phyloP scores from a whole-genome alignment of 345 rosid genomes.

The Mallotus nudiflorus region DNA sequence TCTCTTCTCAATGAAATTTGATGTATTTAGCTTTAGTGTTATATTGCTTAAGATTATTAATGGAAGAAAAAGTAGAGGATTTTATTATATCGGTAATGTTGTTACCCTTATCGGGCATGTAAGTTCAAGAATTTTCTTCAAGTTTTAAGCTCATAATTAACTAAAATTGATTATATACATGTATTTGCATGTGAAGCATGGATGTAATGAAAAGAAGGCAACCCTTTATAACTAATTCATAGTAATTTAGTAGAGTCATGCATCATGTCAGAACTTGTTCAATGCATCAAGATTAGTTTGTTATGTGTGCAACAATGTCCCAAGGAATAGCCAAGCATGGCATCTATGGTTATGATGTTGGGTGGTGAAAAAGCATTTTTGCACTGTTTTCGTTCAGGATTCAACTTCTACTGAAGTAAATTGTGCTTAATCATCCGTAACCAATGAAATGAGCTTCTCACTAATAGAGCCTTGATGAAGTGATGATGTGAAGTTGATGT shows the following conservation, averaged over 20 bases:
- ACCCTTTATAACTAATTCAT: not conserved
- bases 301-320: not conserved
- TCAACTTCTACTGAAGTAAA: not conserved
- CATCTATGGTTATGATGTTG: no score
- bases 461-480: not conserved
- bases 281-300: not conserved
- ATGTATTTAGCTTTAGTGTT: constrained; percentile 3
- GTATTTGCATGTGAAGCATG: no score
- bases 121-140: not conserved
- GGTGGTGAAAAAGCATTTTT: constrained; percentile 1
- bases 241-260: not conserved
- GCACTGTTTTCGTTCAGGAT: not conserved
- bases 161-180: no score
- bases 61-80: constrained; percentile 6
- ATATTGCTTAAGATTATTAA: not conserved
- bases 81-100: not conserved
- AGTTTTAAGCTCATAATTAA: no score
- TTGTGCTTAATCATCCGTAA: not conserved
- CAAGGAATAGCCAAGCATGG: not conserved
- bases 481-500: no score
- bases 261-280: not conserved
- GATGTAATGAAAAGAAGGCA: not conserved
- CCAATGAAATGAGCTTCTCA: not conserved
- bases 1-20: constrained; percentile 1
- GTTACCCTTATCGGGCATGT: constrained; percentile 2